phyloP scores from a whole-genome alignment of 176 grass and related monocot genomes.

The Phyllostachys edulis region DNA sequence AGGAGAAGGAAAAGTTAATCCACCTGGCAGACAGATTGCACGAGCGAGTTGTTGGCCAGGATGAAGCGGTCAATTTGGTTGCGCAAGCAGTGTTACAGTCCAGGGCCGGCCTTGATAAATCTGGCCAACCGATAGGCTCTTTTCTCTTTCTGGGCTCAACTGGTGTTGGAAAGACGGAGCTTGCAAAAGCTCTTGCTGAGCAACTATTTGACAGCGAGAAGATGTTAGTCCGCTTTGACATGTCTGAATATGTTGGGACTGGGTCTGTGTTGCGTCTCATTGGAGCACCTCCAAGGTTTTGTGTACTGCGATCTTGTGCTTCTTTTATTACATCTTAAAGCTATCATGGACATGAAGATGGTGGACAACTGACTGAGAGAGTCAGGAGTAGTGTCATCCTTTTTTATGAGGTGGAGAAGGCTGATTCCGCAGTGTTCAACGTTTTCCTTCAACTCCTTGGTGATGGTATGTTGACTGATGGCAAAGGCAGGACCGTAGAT shows the following conservation, averaged over 20 bases:
- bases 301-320: not conserved
- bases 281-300: conserved; percentile 47
- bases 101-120: conserved; percentile 28
- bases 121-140: conserved; percentile 20
- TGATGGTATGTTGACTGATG: conserved; percentile 46
- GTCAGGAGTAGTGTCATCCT: conserved; percentile 43
- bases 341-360: conserved; percentile 29
- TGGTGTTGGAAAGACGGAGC: conserved; percentile 61
- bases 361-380: conserved; percentile 52
- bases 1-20: conserved; percentile 36
- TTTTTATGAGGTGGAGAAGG: conserved; percentile 58
- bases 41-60: conserved; percentile 40
- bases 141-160: conserved; percentile 50
- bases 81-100: conserved; percentile 32
- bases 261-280: conserved; percentile 29
- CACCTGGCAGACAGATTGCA: conserved; percentile 25
- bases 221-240: conserved; percentile 39
- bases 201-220: conserved; percentile 37
- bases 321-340: not conserved
- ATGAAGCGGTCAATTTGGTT: conserved; percentile 32
- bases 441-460: conserved; percentile 46
- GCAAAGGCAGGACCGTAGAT: conserved; percentile 40
- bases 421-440: conserved; percentile 30
- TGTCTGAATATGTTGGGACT: conserved; percentile 36
- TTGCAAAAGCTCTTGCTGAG: conserved; percentile 49